Base-by-base conservation (phyloP, 768 basidiomycete species). In the Paxillus rubicundulus region DNA sequence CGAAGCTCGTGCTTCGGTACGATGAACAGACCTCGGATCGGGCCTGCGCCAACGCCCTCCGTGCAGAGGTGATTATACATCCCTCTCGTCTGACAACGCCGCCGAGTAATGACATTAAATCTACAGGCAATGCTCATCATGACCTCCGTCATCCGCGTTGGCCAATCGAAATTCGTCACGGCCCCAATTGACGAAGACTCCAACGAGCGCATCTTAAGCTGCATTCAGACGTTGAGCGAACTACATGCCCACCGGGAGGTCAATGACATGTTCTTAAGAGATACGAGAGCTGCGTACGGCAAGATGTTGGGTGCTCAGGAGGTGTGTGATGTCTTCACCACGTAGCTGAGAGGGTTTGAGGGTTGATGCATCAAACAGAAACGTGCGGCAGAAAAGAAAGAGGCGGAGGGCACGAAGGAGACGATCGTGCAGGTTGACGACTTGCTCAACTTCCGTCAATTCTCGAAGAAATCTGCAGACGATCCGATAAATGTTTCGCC, bases 111-210 rank as follows among this genome's bases (percentile, higher is more conserved):
- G 3, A 9, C 5, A n/a, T 37, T 39, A 4, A 48, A 49, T 38
- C 30, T 17, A 9, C 55, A 91, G 88, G 85, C 91, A 5, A 98
- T 99, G 91, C 79, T 99, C 49, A 92, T 98, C 67, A 98, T 99
- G 97, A 87, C 94, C 1, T 97, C 94, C 9, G 79, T 94, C 66
- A 90, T 98, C 65, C 92, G 97, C 44, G 92, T 98, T 50, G 97
- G 97, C 34, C 96, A 98, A 72, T 95, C 93, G 49, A 96, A 95
- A 66, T 95, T 96, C 60, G 89, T 88, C 40, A 84, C 90, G 0
- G 87, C 86, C 2, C 89, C 91, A n/a, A 99, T 99, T 58, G 97
- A 99, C 74, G 97, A 99, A 68, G 97, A 99, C 69, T 95, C 93
- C 5, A 88, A 84, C 59, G 97, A 99, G 70, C 86, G 97, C 21